Percentiles rank a stretch among this genome's conserved stretches.
These are phyloP conservation scores for Lipomyces chichibuensis DNA, from an alignment of 805 yeast genomes.

Conservation along the genomic window DNA sequence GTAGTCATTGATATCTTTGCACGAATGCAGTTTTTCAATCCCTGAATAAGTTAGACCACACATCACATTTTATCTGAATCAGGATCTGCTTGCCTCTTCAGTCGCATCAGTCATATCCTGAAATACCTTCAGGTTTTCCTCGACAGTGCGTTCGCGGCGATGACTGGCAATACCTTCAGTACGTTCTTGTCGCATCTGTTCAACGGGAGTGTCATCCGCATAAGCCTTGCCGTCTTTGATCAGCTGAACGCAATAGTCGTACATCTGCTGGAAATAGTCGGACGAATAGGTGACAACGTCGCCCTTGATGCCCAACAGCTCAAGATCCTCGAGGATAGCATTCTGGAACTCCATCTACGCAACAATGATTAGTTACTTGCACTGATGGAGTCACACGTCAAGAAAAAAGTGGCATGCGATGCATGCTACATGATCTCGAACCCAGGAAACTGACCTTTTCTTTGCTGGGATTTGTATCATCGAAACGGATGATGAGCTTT, in stretches of 20 bases:
- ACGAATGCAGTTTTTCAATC: conserved; percentile 88
- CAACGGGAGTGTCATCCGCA: conserved; percentile 94
- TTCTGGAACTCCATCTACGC: conserved; percentile 77
- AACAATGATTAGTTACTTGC: not conserved
- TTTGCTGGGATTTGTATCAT: conserved; percentile 97
- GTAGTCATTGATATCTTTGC: conserved; percentile 94
- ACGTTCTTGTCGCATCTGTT: conserved; percentile 97
- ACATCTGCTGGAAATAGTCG: conserved; percentile 90
- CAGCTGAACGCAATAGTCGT: conserved; percentile 78
- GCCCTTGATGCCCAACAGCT: conserved; percentile 88
- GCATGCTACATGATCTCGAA: not conserved
- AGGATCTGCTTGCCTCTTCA: conserved; percentile 52
- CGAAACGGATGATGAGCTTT: conserved; percentile 93
- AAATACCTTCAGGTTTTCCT: conserved; percentile 86
- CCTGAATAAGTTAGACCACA: conserved; percentile 43
- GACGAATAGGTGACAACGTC: conserved; percentile 87
- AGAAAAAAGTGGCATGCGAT: not conserved
- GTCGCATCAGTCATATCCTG: conserved; percentile 94
- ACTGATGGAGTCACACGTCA: not conserved
- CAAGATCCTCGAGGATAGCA: conserved; percentile 89
- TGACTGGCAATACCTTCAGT: conserved; percentile 93
- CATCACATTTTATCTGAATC: not conserved
- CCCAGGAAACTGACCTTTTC: conserved; percentile 58
- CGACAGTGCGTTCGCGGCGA: conserved; percentile 90
- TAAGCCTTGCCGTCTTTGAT: conserved; percentile 96